Evolutionary conservation across 2,329 filamentous ascomycete species (phyloP).

Genomic region (Diaporthe sp.): DNA sequence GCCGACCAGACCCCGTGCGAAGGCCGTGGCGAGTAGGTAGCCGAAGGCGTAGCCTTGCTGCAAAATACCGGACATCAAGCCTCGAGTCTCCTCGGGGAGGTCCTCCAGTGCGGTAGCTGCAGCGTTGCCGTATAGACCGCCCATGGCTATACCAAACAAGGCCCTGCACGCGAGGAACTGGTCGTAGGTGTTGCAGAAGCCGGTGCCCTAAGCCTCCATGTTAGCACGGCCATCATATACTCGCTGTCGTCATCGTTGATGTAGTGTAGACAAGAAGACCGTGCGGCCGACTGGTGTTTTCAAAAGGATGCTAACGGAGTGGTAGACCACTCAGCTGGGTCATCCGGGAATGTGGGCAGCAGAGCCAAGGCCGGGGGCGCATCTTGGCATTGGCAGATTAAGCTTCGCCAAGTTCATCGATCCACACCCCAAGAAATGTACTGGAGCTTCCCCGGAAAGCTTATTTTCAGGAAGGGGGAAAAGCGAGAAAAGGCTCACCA

Average conservation of each 20-base stretch:
- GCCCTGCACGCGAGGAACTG: conserved; percentile 82
- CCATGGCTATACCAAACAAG: conserved; percentile 86
- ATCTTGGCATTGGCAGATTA: conserved; percentile 32
- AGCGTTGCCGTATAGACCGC: conserved; percentile 83
- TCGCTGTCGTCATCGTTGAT: not conserved
- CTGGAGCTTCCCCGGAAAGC: conserved; percentile 7
- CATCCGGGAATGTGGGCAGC: conserved; percentile 18
- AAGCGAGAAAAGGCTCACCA: conserved; percentile 62
- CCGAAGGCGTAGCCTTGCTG: conserved; percentile 80
- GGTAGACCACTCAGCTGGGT: conserved; percentile 3
- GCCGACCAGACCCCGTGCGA: conserved; percentile 76
- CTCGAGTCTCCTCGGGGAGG: conserved; percentile 75
- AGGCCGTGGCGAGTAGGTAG: conserved; percentile 72
- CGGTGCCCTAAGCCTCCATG: conserved; percentile 64
- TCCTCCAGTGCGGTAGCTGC: conserved; percentile 85
- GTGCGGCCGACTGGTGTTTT: not conserved
- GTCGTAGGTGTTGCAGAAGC: conserved; percentile 75
- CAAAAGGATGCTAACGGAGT: not conserved
- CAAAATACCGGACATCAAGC: conserved; percentile 80
- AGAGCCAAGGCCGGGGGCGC: conserved; percentile 14
- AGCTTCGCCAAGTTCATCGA: conserved; percentile 10
- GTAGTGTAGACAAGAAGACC: not conserved
- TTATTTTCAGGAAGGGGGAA: not conserved
- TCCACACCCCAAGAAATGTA: conserved; percentile 18
- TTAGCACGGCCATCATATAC: conserved; percentile 13